Percentiles rank a stretch among this genome's conserved stretches.
These are phyloP conservation scores for Acer campestre DNA, from an alignment of 345 rosid genomes.

Conservation along the genomic window DNA sequence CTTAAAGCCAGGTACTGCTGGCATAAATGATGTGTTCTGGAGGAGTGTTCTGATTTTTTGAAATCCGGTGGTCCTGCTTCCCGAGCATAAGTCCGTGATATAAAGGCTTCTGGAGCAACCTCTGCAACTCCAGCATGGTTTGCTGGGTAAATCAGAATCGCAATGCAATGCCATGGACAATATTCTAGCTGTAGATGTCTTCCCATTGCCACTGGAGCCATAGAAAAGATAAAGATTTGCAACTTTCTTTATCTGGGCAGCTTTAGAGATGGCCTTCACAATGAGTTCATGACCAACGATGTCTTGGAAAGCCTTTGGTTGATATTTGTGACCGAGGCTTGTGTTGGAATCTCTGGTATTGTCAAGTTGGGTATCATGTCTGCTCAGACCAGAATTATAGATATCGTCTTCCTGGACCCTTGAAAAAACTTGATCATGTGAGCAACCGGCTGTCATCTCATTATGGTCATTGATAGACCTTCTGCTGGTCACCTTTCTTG, in stretches of 20 bases:
- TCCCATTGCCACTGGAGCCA: constrained; percentile 44
- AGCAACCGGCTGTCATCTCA: neutral
- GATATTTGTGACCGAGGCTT: constrained; percentile 35
- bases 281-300: constrained; percentile 32
- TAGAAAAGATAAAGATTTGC: constrained; percentile 36
- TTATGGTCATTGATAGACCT: constrained; percentile 4
- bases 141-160: constrained; percentile 11
- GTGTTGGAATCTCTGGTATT: constrained; percentile 3
- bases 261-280: constrained; percentile 24
- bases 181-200: constrained; percentile 33
- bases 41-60: constrained; percentile 34
- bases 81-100: constrained; percentile 29
- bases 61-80: constrained; percentile 33
- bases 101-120: constrained; percentile 36
- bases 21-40: constrained; percentile 32
- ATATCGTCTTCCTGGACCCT: constrained; percentile 8
- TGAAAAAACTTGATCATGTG: neutral
- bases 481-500: constrained; percentile 12
- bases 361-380: neutral
- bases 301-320: constrained; percentile 34
- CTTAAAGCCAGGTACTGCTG: constrained; percentile 29
- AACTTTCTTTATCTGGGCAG: constrained; percentile 25
- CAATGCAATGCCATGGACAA: constrained; percentile 35
- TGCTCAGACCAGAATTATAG: neutral
- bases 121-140: constrained; percentile 38